Evolutionary conservation across 345 rosid genomes (phyloP).

Genomic region (Brassica juncea): DNA sequence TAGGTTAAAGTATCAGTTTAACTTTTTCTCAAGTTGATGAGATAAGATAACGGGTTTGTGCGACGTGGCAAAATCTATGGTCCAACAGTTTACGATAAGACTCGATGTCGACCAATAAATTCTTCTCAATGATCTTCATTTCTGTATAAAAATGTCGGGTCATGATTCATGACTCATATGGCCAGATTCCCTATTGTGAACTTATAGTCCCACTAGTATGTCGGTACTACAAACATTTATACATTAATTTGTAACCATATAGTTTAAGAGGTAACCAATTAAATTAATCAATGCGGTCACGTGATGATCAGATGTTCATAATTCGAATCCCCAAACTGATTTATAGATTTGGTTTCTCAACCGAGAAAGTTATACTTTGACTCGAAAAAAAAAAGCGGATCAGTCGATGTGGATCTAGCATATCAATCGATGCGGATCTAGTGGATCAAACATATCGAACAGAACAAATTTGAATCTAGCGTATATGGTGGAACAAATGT

Average conservation of each 20-base stretch:
- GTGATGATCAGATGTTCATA: background rate
- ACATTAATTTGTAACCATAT: conserved; percentile 9
- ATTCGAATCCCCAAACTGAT: background rate
- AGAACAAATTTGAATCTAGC: too few species aligned
- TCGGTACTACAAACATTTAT: background rate
- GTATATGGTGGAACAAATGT: too few species aligned
- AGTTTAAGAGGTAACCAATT: conserved; percentile 13
- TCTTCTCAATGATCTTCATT: conserved; percentile 12
- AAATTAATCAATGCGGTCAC: conserved; percentile 5
- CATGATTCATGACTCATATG: background rate
- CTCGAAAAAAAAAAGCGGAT: too few species aligned
- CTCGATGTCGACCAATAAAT: background rate
- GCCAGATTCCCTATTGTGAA: background rate
- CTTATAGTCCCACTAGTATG: background rate
- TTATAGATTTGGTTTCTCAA: background rate
- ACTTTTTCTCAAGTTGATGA: background rate
- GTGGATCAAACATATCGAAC: too few species aligned
- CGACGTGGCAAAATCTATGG: conserved; percentile 33
- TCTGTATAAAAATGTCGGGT: background rate
- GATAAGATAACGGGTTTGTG: conserved; percentile 28
- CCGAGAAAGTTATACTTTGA: background rate
- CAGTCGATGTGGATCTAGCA: too few species aligned
- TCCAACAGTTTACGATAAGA: conserved; percentile 32
- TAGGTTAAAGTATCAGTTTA: conserved; percentile 2
- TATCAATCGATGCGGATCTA: too few species aligned